phyloP scores from a whole-genome alignment of 2,329 filamentous ascomycete species.

The Fusarium sp. region DNA sequence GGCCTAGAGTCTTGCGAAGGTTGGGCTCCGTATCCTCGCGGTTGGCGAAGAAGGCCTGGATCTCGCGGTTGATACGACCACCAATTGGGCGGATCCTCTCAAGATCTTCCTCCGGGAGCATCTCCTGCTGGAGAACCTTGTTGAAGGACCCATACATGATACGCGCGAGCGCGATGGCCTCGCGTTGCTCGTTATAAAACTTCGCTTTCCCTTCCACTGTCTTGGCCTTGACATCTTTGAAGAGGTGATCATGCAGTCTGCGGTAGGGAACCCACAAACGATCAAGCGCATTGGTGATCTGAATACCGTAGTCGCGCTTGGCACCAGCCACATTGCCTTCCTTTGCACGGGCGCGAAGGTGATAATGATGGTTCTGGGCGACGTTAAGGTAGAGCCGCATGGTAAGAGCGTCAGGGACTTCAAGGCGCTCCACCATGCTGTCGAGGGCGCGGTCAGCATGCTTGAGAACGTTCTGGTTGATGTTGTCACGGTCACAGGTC shows the following conservation, averaged over 20 bases:
- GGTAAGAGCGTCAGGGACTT: conserved; percentile 63
- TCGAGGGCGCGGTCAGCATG: conserved; percentile 75
- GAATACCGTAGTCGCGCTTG: conserved; percentile 61
- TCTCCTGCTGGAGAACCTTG: conserved; percentile 58
- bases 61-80: conserved; percentile 56
- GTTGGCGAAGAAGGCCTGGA: conserved; percentile 53
- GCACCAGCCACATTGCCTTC: conserved; percentile 52
- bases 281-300: conserved; percentile 64
- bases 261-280: conserved; percentile 65
- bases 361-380: conserved; percentile 62
- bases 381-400: conserved; percentile 70
- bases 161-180: conserved; percentile 61
- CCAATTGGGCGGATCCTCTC: conserved; percentile 52
- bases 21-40: conserved; percentile 54
- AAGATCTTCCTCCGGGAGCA: conserved; percentile 55
- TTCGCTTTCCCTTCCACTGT: conserved; percentile 45
- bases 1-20: conserved; percentile 41
- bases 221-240: conserved; percentile 46
- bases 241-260: conserved; percentile 55
- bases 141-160: conserved; percentile 62
- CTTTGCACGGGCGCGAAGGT: conserved; percentile 53
- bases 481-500: conserved; percentile 80
- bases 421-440: conserved; percentile 64
- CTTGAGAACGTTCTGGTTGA: conserved; percentile 76
- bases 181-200: conserved; percentile 55